phyloP scores from a whole-genome alignment of 2,329 filamentous ascomycete species.

The Epichloe festucae region DNA sequence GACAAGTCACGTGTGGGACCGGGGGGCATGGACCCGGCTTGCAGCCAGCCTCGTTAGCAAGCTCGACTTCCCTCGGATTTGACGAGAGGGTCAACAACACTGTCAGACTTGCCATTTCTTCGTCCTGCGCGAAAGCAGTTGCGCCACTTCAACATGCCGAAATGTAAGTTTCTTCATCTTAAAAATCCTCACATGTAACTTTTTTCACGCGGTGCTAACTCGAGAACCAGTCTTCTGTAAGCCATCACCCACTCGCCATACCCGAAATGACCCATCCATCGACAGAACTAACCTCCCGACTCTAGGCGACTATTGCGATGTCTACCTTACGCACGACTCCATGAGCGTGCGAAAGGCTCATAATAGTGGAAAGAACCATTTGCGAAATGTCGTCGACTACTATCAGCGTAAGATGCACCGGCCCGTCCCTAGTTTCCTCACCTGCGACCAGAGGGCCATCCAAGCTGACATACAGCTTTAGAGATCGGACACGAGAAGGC shows the following conservation, averaged over 20 bases:
- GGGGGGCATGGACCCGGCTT: too few species aligned
- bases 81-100: too few species aligned
- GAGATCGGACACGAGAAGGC: constrained; percentile 98
- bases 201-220: neutral
- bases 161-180: constrained; percentile 1
- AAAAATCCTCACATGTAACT: neutral
- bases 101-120: neutral
- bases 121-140: neutral
- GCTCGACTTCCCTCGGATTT: too few species aligned
- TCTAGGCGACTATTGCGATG: constrained; percentile 90
- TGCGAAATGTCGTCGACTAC: constrained; percentile 96
- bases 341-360: constrained; percentile 99
- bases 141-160: constrained; percentile 3
- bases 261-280: neutral
- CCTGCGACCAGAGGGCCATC: neutral
- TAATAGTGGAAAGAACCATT: constrained; percentile 90
- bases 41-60: too few species aligned
- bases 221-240: constrained; percentile 17
- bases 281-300: constrained; percentile 18
- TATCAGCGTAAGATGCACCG: constrained; percentile 60
- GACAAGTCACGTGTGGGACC: neutral
- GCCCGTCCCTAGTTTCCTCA: neutral
- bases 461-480: constrained; percentile 20
- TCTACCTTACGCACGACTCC: constrained; percentile 98
- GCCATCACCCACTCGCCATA: neutral